These are phyloP conservation scores for Nitzschia palea DNA, from an alignment of 108 stramenopile species.

Conservation along the genomic window DNA sequence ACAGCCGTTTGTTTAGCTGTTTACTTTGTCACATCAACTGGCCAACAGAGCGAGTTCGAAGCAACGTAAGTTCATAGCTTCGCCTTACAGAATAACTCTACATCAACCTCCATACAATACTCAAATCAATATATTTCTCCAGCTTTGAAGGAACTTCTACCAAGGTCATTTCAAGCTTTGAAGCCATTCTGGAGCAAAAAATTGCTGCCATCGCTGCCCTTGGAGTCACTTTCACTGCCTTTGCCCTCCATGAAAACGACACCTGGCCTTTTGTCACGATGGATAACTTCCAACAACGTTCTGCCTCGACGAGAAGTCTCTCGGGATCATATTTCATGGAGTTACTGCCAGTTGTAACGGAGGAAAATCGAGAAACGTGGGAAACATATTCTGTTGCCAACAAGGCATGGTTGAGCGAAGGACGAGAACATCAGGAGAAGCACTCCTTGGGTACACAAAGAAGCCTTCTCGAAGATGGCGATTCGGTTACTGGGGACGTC, in stretches of 20 bases:
- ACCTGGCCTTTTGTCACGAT: conserved; percentile 27
- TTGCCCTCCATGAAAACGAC: conserved; percentile 1
- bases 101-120: not conserved
- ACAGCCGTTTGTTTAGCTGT: not conserved
- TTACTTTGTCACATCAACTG: not conserved
- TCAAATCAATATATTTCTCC: not conserved
- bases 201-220: conserved; percentile 18
- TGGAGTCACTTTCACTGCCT: not conserved
- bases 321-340: not conserved
- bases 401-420: not conserved
- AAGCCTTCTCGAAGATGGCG: not conserved
- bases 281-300: conserved; percentile 4
- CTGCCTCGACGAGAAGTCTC: not conserved
- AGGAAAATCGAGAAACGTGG: conserved; percentile 4
- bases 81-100: not conserved
- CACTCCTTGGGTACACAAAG: not conserved
- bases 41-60: conserved; percentile 5
- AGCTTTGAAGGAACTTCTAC: not conserved
- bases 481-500: not conserved
- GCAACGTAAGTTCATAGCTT: not conserved
- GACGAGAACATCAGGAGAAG: not conserved
- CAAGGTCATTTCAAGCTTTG: conserved; percentile 7
- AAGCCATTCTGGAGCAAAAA: not conserved
- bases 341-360: conserved; percentile 1
- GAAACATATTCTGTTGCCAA: conserved; percentile 13